phyloP scores from a whole-genome alignment of 371 early-diverging fungal genomes.

The Ordospora pajunii region DNA sequence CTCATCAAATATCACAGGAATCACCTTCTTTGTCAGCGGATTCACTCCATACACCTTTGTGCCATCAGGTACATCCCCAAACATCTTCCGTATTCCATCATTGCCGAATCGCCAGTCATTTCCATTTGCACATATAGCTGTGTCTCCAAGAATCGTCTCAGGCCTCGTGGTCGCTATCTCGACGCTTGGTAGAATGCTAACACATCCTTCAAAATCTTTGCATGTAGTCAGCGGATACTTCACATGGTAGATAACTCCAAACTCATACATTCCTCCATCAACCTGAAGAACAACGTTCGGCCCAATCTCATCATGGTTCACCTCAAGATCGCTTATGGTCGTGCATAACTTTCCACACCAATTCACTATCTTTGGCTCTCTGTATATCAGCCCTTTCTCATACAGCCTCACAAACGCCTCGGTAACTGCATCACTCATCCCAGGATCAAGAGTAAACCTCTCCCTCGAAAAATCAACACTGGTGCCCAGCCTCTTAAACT shows the following conservation, averaged over 20 bases:
- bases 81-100: conserved; percentile 69
- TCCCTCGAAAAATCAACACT: conserved; percentile 84
- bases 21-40: conserved; percentile 78
- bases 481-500: conserved; percentile 81
- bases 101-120: conserved; percentile 69
- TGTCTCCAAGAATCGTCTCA: conserved; percentile 97
- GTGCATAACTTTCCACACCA: conserved; percentile 95
- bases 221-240: conserved; percentile 47
- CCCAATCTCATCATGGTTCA: conserved; percentile 52
- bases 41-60: conserved; percentile 68
- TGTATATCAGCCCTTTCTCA: conserved; percentile 88
- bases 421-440: conserved; percentile 71
- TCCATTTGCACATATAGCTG: conserved; percentile 88
- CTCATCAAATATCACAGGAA: conserved; percentile 79
- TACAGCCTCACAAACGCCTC: conserved; percentile 88
- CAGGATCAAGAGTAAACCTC: conserved; percentile 86
- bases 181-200: not conserved
- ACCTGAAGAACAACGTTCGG: conserved; percentile 42
- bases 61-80: not conserved
- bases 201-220: not conserved
- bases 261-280: conserved; percentile 77
- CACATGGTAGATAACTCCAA: conserved; percentile 81
- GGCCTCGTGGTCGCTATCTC: conserved; percentile 91
- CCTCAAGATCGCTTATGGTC: conserved; percentile 88
- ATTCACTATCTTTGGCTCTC: conserved; percentile 88